Base-by-base conservation (phyloP, 2,329 filamentous ascomycete species). In the Alternaria panax region DNA sequence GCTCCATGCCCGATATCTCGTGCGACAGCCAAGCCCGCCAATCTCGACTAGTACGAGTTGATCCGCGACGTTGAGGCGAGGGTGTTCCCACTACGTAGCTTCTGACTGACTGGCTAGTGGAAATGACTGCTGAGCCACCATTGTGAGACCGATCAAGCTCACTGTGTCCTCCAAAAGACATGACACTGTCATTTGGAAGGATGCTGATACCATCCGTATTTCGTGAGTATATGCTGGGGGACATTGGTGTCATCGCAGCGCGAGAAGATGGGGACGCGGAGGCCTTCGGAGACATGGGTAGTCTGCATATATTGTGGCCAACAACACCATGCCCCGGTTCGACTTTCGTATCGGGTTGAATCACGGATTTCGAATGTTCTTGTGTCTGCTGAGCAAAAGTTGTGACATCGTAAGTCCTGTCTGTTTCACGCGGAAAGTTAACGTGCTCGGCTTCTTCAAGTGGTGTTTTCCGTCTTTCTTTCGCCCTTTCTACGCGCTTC, bases 21-120 rank as follows among this genome's bases (percentile, higher is more conserved):
- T 79, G 76, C 2, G 78, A 80, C 3, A 83, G 66, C 81, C 81
- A 83, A 11, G 74, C 75, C 32, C 79, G 80, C 81, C 81, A 83
- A 36, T 83, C 81, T 28, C 71, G 70, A 64, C 81, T 82, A 16
- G 68, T 77, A 51, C 65, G 73, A 22, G 63, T 63, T 12, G 64
- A 74, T 25, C 63, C 62, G 12, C 53, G 60, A 12, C 65, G 66
- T 14, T 66, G 58, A 9, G 69, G 70, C 30, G 72, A 70, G 2
- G 73, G 69, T 6, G 73, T 74, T 4, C 76, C 76, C 27, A 78
- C 66, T 14, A 78, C 72, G 57, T 81, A 82, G 52, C 79, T 80
- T 45, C 78, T 78, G 12, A 82, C 78, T 34, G 81, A 76, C 28
- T 75, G 78, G 34, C 80, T 81, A 6, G 78, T 79, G 52, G 81